Evolutionary conservation across 1,284 basidiomycete species (phyloP).

Genomic region (Rhodotorula sp.): DNA sequence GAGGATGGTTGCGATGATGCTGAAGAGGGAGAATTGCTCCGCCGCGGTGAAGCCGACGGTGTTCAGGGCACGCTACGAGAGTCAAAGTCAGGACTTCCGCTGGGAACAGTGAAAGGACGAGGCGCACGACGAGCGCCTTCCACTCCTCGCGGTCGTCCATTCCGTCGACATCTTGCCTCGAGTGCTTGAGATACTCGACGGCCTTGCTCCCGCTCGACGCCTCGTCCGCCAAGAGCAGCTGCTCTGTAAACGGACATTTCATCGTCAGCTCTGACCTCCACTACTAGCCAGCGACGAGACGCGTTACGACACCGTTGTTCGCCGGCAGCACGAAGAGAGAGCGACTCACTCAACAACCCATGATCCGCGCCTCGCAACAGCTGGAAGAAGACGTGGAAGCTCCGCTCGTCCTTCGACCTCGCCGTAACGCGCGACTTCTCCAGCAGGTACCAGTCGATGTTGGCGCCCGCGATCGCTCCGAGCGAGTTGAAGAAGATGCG

Average conservation of each 20-base stretch:
- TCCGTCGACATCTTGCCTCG: slow-evolving; percentile 85
- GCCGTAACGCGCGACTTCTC: slow-evolving; percentile 95
- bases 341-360: slow-evolving; percentile 14
- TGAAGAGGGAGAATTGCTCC: slow-evolving; percentile 91
- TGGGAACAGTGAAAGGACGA: neutral
- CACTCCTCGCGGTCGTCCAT: slow-evolving; percentile 91
- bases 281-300: neutral
- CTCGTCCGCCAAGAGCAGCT: slow-evolving; percentile 61
- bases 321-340: neutral
- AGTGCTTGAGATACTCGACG: slow-evolving; percentile 89
- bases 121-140: slow-evolving; percentile 67
- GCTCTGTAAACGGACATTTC: slow-evolving; percentile 55
- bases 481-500: slow-evolving; percentile 90
- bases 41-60: slow-evolving; percentile 78
- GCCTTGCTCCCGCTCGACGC: slow-evolving; percentile 64
- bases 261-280: neutral
- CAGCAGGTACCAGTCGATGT: slow-evolving; percentile 98
- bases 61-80: slow-evolving; percentile 67
- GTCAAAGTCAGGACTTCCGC: too few relatives aligned
- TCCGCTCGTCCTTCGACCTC: slow-evolving; percentile 83
- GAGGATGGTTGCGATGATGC: slow-evolving; percentile 87
- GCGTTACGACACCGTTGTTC: too few relatives aligned
- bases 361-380: slow-evolving; percentile 55
- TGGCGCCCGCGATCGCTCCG: slow-evolving; percentile 94
- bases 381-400: slow-evolving; percentile 98